A percentile compares a stretch with the other conserved stretches of the same genome.
phyloP scores from a whole-genome alignment of 2,329 filamentous ascomycete genomes.

The Colletotrichum salicis region DNA sequence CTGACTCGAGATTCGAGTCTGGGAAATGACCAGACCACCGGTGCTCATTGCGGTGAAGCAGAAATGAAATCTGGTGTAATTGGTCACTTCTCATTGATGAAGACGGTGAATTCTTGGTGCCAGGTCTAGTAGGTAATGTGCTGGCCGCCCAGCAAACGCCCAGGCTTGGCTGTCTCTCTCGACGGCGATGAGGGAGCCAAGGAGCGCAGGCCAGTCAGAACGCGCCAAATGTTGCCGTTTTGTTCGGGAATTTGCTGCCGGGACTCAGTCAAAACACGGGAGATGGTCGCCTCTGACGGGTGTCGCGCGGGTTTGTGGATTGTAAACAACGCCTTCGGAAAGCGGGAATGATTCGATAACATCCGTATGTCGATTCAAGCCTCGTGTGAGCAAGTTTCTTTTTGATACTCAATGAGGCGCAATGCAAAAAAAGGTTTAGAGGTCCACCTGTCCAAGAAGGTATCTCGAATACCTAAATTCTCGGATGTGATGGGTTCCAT shows the following conservation, averaged over 20 bases:
- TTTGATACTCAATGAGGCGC: neutral
- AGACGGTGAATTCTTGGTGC: neutral
- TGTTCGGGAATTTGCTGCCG: neutral
- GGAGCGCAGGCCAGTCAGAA: neutral
- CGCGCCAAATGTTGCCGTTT: slow-evolving; percentile 10
- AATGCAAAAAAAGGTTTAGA: neutral
- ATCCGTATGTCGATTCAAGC: neutral
- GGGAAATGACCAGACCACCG: neutral
- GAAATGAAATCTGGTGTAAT: neutral
- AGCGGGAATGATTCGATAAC: neutral
- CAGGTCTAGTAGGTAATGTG: no score
- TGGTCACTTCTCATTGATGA: neutral
- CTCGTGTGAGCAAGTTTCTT: neutral
- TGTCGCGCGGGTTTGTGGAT: neutral
- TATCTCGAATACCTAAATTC: neutral
- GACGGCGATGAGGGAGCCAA: neutral
- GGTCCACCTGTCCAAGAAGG: neutral
- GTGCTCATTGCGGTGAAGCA: neutral
- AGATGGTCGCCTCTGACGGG: neutral
- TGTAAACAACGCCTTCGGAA: neutral
- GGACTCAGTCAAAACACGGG: neutral
- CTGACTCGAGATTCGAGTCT: neutral
- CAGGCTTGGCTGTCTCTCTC: slow-evolving; percentile 5
- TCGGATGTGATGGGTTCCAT: neutral
- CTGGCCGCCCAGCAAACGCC: neutral